These are phyloP conservation scores for Herpetomonas muscarum DNA, from an alignment of 208 protist species.

Conservation along the genomic window DNA sequence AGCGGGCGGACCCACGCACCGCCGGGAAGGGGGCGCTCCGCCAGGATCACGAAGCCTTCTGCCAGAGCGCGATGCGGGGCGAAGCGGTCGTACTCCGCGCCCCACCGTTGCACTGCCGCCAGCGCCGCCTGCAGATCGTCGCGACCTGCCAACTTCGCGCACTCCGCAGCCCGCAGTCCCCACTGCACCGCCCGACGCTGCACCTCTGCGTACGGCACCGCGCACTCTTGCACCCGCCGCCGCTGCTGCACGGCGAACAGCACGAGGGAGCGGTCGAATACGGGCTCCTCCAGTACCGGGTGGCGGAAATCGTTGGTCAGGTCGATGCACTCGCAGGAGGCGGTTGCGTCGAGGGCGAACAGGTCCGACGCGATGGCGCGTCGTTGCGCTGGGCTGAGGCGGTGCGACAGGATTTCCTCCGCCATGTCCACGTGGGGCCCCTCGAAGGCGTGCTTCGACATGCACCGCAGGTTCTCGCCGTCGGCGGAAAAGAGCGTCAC, in stretches of 20 bases:
- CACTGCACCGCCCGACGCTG: constrained; percentile 22
- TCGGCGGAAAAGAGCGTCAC: constrained; percentile 80
- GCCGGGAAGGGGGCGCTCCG: constrained; percentile 29
- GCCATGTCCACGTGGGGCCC: constrained; percentile 76
- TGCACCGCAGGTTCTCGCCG: constrained; percentile 44
- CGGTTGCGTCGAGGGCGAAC: constrained; percentile 23
- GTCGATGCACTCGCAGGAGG: constrained; percentile 73
- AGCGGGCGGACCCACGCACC: constrained; percentile 38
- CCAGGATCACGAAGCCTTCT: constrained; percentile 76
- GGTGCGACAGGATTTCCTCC: constrained; percentile 21
- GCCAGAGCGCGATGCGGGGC: constrained; percentile 27
- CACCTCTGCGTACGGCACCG: constrained; percentile 27
- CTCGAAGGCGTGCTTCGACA: constrained; percentile 79
- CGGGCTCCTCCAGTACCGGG: constrained; percentile 55
- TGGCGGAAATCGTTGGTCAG: constrained; percentile 41
- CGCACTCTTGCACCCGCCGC: constrained; percentile 40
- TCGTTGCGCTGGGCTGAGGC: constrained; percentile 31
- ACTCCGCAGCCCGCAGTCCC: constrained; percentile 42
- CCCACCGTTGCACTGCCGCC: constrained; percentile 26
- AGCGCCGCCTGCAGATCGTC: constrained; percentile 29
- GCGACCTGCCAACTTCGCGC: constrained; percentile 5
- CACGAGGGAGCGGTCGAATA: constrained; percentile 49
- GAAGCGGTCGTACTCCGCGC: constrained; percentile 22
- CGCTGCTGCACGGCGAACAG: constrained; percentile 57
- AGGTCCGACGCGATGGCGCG: constrained; percentile 42